Evolutionary conservation across 352 stramenopile genomes (phyloP).

Genomic region (Pythium apleroticum): DNA sequence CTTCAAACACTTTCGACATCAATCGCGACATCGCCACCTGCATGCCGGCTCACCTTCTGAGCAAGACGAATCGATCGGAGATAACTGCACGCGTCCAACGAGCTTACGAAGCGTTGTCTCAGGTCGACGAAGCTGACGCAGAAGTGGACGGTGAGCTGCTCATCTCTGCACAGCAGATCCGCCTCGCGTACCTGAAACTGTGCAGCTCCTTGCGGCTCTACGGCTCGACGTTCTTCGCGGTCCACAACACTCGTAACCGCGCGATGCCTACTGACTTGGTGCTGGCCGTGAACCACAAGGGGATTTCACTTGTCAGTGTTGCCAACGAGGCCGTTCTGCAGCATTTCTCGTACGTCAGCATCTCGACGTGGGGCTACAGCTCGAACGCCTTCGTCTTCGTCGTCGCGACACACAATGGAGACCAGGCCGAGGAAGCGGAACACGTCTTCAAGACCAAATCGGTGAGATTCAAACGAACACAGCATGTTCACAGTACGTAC

Average conservation of each 20-base stretch:
- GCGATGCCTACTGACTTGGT: slow-evolving; percentile 53
- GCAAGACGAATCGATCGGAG: slow-evolving; percentile 38
- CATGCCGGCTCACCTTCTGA: slow-evolving; percentile 41
- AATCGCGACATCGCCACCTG: slow-evolving; percentile 33
- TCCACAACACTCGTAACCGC: slow-evolving; percentile 48
- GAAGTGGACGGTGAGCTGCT: neutral
- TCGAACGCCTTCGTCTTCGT: slow-evolving; percentile 82
- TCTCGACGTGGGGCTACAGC: slow-evolving; percentile 82
- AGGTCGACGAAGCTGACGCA: neutral
- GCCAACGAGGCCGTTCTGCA: slow-evolving; percentile 57
- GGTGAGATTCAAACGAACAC: slow-evolving; percentile 21
- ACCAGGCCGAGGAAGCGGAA: slow-evolving; percentile 35
- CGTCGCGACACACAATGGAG: slow-evolving; percentile 34
- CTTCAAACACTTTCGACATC: slow-evolving; percentile 15
- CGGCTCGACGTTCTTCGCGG: slow-evolving; percentile 67
- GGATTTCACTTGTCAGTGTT: slow-evolving; percentile 56
- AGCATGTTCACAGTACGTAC: neutral
- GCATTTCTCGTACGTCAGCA: slow-evolving; percentile 64
- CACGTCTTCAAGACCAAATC: slow-evolving; percentile 51
- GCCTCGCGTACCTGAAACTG: slow-evolving; percentile 58
- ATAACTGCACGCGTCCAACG: slow-evolving; percentile 41
- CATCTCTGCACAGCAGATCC: slow-evolving; percentile 37
- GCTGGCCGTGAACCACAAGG: slow-evolving; percentile 64
- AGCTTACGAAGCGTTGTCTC: slow-evolving; percentile 31
- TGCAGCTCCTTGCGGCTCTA: slow-evolving; percentile 66